Base-by-base conservation (phyloP, 176 grass and related monocot genomes). In the Saccharum officinarum region DNA sequence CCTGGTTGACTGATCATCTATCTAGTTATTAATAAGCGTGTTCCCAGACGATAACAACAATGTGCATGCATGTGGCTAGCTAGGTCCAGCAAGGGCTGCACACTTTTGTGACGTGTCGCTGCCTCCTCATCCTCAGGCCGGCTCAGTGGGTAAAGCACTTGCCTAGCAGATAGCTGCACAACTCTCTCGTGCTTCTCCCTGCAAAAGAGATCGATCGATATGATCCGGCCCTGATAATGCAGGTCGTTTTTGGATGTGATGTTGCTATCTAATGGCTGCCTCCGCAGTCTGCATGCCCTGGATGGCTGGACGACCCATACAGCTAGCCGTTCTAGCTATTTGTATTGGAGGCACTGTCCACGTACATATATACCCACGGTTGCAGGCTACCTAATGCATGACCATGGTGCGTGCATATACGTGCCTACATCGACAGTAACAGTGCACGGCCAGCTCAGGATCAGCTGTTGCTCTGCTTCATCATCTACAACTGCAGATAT, bases 91-190 rank as follows among this genome's bases (percentile, higher is more conserved):
- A 30, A 5, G 60, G n/a, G 5, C 12, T 28, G 40, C n/a, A 17
- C 13, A 26, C 23, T 49, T 74, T 72, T 31, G 71, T 50, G 71
- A 74, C 71, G 71, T 74, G 71, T 74, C 71, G 42, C 42, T 74
- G 71, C 71, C 42, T 49, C 71, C 44, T 38, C 36, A 37, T 49
- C 71, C 42, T 37, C 36, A 37, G 36, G 36, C 36, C 3, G 36
- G 36, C 36, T 47, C 42, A 31, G 71, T 49, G 71, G 71, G 71
- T 8, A 74, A 74, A 30, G 1, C 69, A 72, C 69, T 72, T 23
- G 4, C 65, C 64, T 67, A 36, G 9, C 13, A 15, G 14, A 14
- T 15, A 14, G 9, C 61, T 30, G 6, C 64, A 34, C 28, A 67
- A 8, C 28, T 67, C 64, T 67, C 64, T 67, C 64, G 28, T 9